phyloP scores from a whole-genome alignment of 2,329 filamentous ascomycete genomes.

The Neonectria coccinea region DNA sequence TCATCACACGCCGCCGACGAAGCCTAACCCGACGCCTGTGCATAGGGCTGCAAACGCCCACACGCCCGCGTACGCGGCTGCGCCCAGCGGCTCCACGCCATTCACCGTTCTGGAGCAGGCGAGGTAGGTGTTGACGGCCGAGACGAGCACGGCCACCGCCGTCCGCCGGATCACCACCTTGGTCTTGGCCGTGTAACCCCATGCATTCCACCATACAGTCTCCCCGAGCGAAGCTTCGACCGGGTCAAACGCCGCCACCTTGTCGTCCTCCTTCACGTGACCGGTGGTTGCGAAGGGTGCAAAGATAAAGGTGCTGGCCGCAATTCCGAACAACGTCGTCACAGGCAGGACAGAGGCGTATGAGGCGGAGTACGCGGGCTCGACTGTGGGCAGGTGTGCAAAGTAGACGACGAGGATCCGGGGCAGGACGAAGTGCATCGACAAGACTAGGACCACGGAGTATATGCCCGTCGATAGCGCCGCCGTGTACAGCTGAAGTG shows the following conservation, averaged over 20 bases:
- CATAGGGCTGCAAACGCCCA: conserved; percentile 77
- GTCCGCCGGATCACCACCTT: conserved; percentile 76
- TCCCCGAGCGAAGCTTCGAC: conserved; percentile 73
- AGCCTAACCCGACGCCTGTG: conserved; percentile 67
- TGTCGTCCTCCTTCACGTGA: conserved; percentile 60
- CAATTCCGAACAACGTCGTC: conserved; percentile 71
- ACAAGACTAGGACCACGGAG: conserved; percentile 75
- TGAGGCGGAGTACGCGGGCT: conserved; percentile 73
- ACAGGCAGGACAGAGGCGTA: conserved; percentile 71
- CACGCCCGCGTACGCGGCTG: conserved; percentile 76
- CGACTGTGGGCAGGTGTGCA: conserved; percentile 74
- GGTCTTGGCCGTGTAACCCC: conserved; percentile 73
- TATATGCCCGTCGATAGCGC: conserved; percentile 80
- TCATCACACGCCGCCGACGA: conserved; percentile 59
- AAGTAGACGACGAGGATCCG: conserved; percentile 81
- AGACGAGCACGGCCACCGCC: conserved; percentile 66
- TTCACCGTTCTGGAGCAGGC: conserved; percentile 74
- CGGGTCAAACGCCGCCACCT: conserved; percentile 69
- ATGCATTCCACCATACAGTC: conserved; percentile 79
- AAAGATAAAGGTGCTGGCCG: conserved; percentile 83
- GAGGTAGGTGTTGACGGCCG: conserved; percentile 70
- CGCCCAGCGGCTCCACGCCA: conserved; percentile 77
- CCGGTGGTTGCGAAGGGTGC: conserved; percentile 70
- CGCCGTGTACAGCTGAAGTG: conserved; percentile 73
- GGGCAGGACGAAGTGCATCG: conserved; percentile 78